Evolutionary conservation across 352 stramenopile species (phyloP).

Genomic region (Globisporangium takayamanum): DNA sequence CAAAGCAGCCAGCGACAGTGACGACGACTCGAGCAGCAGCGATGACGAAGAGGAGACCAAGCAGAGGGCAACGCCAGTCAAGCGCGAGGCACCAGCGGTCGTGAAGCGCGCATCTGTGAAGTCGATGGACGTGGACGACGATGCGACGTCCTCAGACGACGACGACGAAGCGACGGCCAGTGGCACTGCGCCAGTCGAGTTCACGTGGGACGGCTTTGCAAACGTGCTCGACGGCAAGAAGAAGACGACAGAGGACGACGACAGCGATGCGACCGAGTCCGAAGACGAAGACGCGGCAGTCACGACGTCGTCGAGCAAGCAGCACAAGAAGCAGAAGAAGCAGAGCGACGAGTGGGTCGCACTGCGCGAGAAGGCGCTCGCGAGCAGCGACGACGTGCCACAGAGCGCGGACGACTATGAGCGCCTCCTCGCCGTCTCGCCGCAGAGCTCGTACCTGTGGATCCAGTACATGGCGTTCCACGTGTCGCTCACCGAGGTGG

Average conservation of each 20-base stretch:
- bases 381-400: conserved; percentile 88
- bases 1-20: conserved; percentile 22
- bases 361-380: conserved; percentile 90
- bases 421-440: conserved; percentile 89
- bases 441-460: conserved; percentile 95
- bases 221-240: conserved; percentile 48
- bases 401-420: conserved; percentile 94
- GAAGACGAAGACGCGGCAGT: conserved; percentile 29
- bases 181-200: conserved; percentile 42
- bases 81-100: conserved; percentile 7
- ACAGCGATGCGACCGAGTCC: conserved; percentile 17
- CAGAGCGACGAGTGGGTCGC: conserved; percentile 94
- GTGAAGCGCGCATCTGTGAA: conserved; percentile 4
- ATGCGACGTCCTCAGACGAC: conserved; percentile 56
- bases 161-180: conserved; percentile 25
- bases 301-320: conserved; percentile 37
- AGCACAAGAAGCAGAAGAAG: conserved; percentile 74
- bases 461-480: conserved; percentile 98
- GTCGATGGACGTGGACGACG: conserved; percentile 37
- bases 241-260: conserved; percentile 22
- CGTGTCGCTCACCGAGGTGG: conserved; percentile 92
- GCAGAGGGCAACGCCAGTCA: conserved; percentile 5
- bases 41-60: conserved; percentile 44
- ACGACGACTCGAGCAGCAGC: conserved; percentile 13
- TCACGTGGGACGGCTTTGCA: conserved; percentile 83